Base-by-base conservation (phyloP, 768 basidiomycete species). In the Boletus pseudopeckii region DNA sequence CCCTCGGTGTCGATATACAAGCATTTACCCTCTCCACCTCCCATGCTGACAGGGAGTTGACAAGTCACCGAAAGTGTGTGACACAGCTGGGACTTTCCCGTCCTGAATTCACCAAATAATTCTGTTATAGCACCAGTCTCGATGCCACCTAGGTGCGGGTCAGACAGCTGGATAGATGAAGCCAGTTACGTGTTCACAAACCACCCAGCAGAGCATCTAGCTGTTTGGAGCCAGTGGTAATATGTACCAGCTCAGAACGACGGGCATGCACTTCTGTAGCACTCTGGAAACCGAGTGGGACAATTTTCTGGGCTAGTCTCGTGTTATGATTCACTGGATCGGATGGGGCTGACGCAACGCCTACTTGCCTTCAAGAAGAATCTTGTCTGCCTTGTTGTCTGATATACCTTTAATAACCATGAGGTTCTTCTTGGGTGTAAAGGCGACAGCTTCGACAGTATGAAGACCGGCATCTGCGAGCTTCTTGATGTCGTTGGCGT, bases 81-180 rank as follows among this genome's bases (percentile, higher is more conserved):
- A 68, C 97, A 98, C 44, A 99, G 81, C 66, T 99, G 97, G 22
- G 92, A 96, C 73, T 99, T 98, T 52, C 97, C 97, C 10, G 97
- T 98, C 60, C 97, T 81, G 73, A 99, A 99, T 74, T 99, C 97
- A 53, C 96, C 97, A 74, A 97, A 98, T 26, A 99, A 76, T 71
- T 99, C 97, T 0, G 97, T 99, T 67, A 99, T 97, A 1, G 94
- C 89, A 39, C 97, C 97, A 17, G 97, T 99, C 75, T 99, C 97
- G 62, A 99, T 92, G 9, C 97, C 97, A 49, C 91, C 90, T 92
- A 54, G 45, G 53, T 55, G 58, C 48, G 33, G 48, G 53, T 71
- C 4, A 63, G 54, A 45, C 24, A 44, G 51, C 43, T 10, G 45
- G 51, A 37, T 1, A 36, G 47, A 50, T 50, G 40, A 50, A 55